Base-by-base conservation (phyloP, 1,139 yeast species). In the Kodamaea sp. region DNA sequence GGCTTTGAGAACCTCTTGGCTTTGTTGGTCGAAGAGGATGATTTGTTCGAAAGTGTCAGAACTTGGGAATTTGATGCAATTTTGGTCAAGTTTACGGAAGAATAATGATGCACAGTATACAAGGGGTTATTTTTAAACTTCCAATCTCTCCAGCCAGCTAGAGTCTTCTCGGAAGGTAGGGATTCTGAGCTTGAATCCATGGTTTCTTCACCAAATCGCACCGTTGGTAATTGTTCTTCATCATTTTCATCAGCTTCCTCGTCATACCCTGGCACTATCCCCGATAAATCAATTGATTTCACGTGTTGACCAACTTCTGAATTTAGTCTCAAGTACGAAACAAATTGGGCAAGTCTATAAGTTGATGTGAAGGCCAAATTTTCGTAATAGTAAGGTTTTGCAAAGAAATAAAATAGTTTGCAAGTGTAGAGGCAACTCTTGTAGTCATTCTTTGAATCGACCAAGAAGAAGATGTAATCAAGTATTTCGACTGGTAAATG, bases 101-200 rank as follows among this genome's bases (percentile, higher is more conserved):
- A 46, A 1, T 57, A 50, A 5, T 43, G 44, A 37, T 58, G 64
- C 16, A 59, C 45, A 2, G 70, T 53, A 53, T 83, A 84, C 19
- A 84, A 55, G 1, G 90, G 86, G 54, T 83, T 88, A 29, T 73
- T 75, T 42, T 83, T 72, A 47, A 73, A 81, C 49, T 85, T 82
- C 95, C 95, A 85, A 56, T 87, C 96, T 51, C 95, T 71, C 96
- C 96, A 87, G 10, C 92, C 84, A 0, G 95, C 92, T 28, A 66
- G 54, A 4, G 60, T 57, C 24, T 55, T 51, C 7, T 53, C 43
- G 5, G 39, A 43, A 12, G 13, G 20, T 7, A 24, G 23, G 5
- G 27, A 9, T 11, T 28, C 31, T 2, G n/a, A 24, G 19, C 47
- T 44, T 7, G 44, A 23, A 35, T 40, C 48, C 4, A 41, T 48